Evolutionary conservation across 2,329 filamentous ascomycete species (phyloP).

Genomic region (Cephalotrichum gorgonifer): DNA sequence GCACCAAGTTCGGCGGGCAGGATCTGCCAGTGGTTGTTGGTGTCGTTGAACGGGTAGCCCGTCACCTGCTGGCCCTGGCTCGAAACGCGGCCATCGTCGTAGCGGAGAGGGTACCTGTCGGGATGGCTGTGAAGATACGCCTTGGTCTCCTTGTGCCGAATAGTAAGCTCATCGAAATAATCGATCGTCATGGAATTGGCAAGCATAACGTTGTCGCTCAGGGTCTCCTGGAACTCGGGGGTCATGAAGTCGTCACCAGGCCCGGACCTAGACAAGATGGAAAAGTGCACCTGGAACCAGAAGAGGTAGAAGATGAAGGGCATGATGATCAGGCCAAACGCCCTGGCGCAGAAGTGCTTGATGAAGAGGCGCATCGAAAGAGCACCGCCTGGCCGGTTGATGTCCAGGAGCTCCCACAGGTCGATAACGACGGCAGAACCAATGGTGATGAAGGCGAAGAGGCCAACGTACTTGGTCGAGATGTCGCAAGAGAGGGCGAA

Average conservation of each 20-base stretch:
- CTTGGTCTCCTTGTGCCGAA: constrained; percentile 96
- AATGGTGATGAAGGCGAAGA: constrained; percentile 95
- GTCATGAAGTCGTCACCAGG: constrained; percentile 99
- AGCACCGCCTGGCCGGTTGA: constrained; percentile 75
- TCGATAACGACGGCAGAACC: constrained; percentile 90
- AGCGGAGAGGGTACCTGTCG: constrained; percentile 82
- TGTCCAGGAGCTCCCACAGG: constrained; percentile 85
- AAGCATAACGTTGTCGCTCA: constrained; percentile 90
- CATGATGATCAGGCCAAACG: constrained; percentile 76
- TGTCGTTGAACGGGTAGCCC: constrained; percentile 95
- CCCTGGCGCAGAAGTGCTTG: constrained; percentile 83
- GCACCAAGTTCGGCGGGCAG: constrained; percentile 57
- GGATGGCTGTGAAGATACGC: constrained; percentile 89
- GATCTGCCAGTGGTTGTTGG: constrained; percentile 97
- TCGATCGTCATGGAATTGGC: constrained; percentile 77
- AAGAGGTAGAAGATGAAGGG: constrained; percentile 98
- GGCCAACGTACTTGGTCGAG: constrained; percentile 94
- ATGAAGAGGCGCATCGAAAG: constrained; percentile 69
- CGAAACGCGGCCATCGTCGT: constrained; percentile 94
- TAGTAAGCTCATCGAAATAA: constrained; percentile 79
- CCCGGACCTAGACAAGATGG: constrained; percentile 76
- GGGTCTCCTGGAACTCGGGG: constrained; percentile 92
- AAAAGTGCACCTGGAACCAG: constrained; percentile 99
- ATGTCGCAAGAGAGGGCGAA: constrained; percentile 95
- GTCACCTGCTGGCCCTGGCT: constrained; percentile 98